These are phyloP conservation scores for Neurospora sp. DNA, from an alignment of 495 filamentous ascomycete genomes.

Conservation along the genomic window DNA sequence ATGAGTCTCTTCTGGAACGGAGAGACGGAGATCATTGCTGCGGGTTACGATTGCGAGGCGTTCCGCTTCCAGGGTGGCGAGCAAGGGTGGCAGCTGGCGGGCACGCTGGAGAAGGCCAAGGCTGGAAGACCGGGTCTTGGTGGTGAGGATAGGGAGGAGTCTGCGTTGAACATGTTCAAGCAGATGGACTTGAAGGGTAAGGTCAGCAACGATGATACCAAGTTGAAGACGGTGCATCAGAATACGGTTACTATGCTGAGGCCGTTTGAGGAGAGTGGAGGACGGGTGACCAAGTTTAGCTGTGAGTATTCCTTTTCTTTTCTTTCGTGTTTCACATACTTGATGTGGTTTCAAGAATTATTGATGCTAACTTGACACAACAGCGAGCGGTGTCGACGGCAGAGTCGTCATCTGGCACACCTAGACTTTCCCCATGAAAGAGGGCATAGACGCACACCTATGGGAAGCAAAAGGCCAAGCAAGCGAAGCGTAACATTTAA, in stretches of 20 bases:
- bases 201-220: conserved; percentile 65
- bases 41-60: conserved; percentile 92
- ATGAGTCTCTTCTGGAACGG: conserved; percentile 86
- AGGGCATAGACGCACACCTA: not conserved
- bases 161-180: conserved; percentile 96
- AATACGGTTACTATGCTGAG: conserved; percentile 87
- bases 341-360: conserved; percentile 1
- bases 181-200: conserved; percentile 98
- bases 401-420: conserved; percentile 73
- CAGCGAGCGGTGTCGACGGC: conserved; percentile 89
- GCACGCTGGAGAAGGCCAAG: conserved; percentile 68
- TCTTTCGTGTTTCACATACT: not conserved
- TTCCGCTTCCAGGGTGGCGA: conserved; percentile 80
- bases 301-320: conserved; percentile 48
- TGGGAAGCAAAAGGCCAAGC: not conserved
- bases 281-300: conserved; percentile 67
- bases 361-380: conserved; percentile 27
- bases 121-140: conserved; percentile 33
- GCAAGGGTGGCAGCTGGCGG: conserved; percentile 75
- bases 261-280: conserved; percentile 56
- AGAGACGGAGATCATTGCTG: conserved; percentile 89
- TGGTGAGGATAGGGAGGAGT: conserved; percentile 44
- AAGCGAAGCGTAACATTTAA: not conserved
- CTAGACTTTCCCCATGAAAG: conserved; percentile 14
- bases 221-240: conserved; percentile 92